These are phyloP conservation scores for Carex arenaria DNA, from an alignment of 202 grass and related monocot genomes.

Conservation along the genomic window DNA sequence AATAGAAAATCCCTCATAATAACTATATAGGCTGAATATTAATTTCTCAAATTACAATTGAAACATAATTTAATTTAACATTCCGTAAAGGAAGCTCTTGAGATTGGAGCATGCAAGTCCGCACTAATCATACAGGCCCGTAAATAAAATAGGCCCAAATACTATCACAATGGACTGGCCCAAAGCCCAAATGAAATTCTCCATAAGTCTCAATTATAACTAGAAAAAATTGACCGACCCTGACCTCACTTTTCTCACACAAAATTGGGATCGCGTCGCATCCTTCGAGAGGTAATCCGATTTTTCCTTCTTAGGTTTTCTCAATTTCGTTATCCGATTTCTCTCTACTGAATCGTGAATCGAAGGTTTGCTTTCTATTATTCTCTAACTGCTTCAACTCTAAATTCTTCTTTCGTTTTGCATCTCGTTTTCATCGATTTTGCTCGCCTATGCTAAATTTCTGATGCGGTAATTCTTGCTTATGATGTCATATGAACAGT, in stretches of 20 bases:
- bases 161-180: neutral
- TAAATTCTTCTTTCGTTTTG: neutral
- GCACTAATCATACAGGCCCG: neutral
- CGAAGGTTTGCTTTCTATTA: constrained; percentile 5
- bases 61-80: too few species aligned
- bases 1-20: too few species aligned
- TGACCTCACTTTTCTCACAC: neutral
- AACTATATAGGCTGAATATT: too few species aligned
- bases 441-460: neutral
- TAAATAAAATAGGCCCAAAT: neutral
- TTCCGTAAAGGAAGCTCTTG: too few species aligned
- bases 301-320: neutral
- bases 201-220: neutral
- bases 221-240: neutral
- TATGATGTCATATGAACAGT: neutral
- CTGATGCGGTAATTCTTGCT: neutral
- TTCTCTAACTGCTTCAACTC: neutral
- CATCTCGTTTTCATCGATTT: neutral
- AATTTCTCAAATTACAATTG: too few species aligned
- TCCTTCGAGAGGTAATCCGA: neutral
- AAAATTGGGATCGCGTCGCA: neutral
- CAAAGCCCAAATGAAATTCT: neutral
- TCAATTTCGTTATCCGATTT: neutral
- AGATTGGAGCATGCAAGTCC: too few species aligned
- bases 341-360: neutral